Evolutionary conservation across 177 flowering plant species (phyloP).

Genomic region (Vitis hybrid): DNA sequence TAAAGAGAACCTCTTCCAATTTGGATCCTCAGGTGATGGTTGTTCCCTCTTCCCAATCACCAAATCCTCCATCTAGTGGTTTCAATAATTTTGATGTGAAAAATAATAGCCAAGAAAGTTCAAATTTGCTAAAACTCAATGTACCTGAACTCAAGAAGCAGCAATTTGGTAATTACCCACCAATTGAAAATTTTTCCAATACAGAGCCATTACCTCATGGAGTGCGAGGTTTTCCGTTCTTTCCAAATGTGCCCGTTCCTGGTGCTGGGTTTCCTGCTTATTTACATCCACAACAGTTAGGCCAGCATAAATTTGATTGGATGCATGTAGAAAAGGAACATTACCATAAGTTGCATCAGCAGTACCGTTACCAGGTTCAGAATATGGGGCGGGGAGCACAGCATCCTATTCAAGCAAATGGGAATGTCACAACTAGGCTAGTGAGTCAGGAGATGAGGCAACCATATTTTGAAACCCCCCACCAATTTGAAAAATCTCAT

Average conservation of each 20-base stretch:
- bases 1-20: conserved; percentile 20
- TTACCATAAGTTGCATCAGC: conserved; percentile 40
- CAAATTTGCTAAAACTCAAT: conserved; percentile 16
- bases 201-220: conserved; percentile 25
- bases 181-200: conserved; percentile 19
- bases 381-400: conserved; percentile 32
- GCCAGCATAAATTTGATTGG: conserved; percentile 38
- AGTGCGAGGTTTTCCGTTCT: conserved; percentile 28
- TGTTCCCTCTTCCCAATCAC: conserved; percentile 25
- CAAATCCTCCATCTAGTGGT: conserved; percentile 12
- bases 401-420: conserved; percentile 30
- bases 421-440: conserved; percentile 21
- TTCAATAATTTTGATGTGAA: conserved; percentile 20
- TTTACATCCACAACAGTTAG: conserved; percentile 33
- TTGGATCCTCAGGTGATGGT: conserved; percentile 20
- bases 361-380: conserved; percentile 35
- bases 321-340: conserved; percentile 44
- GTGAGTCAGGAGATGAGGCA: conserved; percentile 25
- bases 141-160: conserved; percentile 24
- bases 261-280: conserved; percentile 37
- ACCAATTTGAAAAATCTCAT: conserved; percentile 30
- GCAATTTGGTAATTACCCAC: conserved; percentile 19
- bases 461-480: conserved; percentile 27
- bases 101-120: conserved; percentile 18
- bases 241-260: conserved; percentile 28